Base-by-base conservation (phyloP, 305 asterid genomes). In the Solanum hybrid region DNA sequence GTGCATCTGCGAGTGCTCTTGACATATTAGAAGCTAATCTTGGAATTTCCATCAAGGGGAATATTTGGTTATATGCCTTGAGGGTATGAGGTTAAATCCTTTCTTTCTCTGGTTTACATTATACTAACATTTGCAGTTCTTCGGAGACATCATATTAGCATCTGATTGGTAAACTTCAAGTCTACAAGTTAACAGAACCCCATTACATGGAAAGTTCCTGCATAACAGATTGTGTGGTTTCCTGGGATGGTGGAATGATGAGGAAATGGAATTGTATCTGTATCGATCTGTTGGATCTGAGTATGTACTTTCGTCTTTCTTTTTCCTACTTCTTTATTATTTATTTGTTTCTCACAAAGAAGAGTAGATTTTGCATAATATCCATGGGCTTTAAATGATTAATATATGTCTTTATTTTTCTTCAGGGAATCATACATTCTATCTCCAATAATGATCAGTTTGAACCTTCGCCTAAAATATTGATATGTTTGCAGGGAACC, bases 191-290 rank as follows among this genome's bases (percentile, higher is more conserved):
- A 39, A 39, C 51, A 39, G 5, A 39, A 39, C 51, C 51, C 45
- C 45, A 39, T 39, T 90, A 88, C 90, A 89, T n/a, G 45, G 96
- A 97, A 7, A 65, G 57, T 26, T 92, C 95, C 27, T 95, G 92
- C 92, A 92, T 93, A 34, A 88, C 89, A 89, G 91, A 89, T 4
- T 92, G 93, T 22, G 97, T 95, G 4, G 90, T 95, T 88, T 96
- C 98, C 5, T 89, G 94, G 89, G 96, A 96, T 90, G 98, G 98
- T 29, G 94, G 93, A 22, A 92, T 95, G 13, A 85, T 94, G 65
- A 94, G 89, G 95, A 73, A 94, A 95, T 31, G 96, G 95, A 32
- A 70, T 92, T 31, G 15, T 94, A 72, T 90, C 92, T 24, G 12
- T 93, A 72, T 89, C 93, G 57, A 41, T 41, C 57, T 79, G 68